Percentiles rank a stretch among this genome's conserved stretches.
These are phyloP conservation scores for Skeletonema grethae DNA, from an alignment of 108 stramenopile genomes.

Conservation along the genomic window DNA sequence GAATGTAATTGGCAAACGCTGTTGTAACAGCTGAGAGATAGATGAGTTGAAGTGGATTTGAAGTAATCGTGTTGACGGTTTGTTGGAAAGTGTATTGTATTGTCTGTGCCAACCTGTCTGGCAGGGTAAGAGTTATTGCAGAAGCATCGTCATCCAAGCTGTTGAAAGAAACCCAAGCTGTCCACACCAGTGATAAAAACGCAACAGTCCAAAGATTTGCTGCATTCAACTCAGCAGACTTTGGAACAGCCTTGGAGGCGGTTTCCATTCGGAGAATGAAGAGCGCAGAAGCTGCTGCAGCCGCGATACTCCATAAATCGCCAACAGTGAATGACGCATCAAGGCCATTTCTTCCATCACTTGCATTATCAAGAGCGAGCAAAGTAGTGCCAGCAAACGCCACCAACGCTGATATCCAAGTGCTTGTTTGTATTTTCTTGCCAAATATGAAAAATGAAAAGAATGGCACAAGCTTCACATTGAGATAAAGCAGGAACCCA, in stretches of 20 bases:
- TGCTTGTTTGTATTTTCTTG: constrained; percentile 47
- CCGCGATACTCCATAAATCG: constrained; percentile 82
- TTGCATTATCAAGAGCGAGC: constrained; percentile 60
- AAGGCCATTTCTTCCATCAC: constrained; percentile 7
- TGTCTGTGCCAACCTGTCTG: background rate
- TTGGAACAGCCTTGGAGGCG: constrained; percentile 55
- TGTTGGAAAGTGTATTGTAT: constrained; percentile 12
- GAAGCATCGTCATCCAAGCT: background rate
- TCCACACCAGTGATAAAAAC: constrained; percentile 58
- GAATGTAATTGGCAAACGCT: constrained; percentile 75
- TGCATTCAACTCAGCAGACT: constrained; percentile 72
- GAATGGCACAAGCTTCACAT: constrained; percentile 90
- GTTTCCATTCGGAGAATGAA: constrained; percentile 83
- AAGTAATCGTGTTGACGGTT: constrained; percentile 27
- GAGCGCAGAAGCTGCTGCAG: constrained; percentile 83
- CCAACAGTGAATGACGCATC: constrained; percentile 54
- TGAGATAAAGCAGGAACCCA: constrained; percentile 86
- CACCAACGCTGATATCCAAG: constrained; percentile 73
- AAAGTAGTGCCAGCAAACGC: constrained; percentile 82
- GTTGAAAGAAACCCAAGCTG: constrained; percentile 16
- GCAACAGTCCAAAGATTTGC: constrained; percentile 70
- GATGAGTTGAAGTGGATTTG: constrained; percentile 61
- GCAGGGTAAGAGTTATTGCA: background rate
- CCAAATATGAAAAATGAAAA: constrained; percentile 69
- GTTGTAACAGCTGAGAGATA: constrained; percentile 80